Base-by-base conservation (phyloP, 2,329 filamentous ascomycete genomes). In the Penicillium crustosum region DNA sequence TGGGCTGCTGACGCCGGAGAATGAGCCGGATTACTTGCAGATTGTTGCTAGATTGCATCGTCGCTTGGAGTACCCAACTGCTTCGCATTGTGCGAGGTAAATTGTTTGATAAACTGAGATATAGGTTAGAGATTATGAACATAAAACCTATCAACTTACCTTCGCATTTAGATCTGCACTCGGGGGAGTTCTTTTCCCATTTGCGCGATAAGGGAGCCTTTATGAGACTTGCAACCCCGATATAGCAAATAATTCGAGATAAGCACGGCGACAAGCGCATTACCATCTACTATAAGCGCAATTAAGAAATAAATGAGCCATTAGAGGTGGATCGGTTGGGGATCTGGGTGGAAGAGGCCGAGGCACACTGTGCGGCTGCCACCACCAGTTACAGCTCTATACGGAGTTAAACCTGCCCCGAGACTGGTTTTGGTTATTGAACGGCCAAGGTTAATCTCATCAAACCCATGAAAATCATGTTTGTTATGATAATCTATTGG, bases 21-120 rank as follows among this genome's bases (percentile, higher is more conserved):
- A 92, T 70, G 93, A 97, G 77, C 82, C 83, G 49, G 79, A 93
- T 68, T 92, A 89, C 70, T 81, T 89, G 61, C 87, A 92, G 76
- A 92, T 97, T 67, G 79, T 85, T 60, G 80, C 81, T 58, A 85
- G 90, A 70, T 77, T 96, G 74, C 92, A 94, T 77, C 86, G 93
- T 58, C 82, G 83, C 60, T 79, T 96, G 66, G 89, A 91, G 56
- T 96, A 97, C 70, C 93, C 89, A 3, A 89, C 86, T 3, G 85
- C 85, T 41, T 77, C 68, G 59, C 61, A 66, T 62, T 63, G 53
- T 44, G 49, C 51, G 39, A 57, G 58, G 45, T 68, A 59, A 51
- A 44, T 31, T 33, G 7, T 31, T 27, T 15, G n/a, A 15, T 43
- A 12, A 13, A 3, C 29, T 36, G 39, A 19, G 31, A 38, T 23